These are phyloP conservation scores for Ajuga chamaepitys DNA, from an alignment of 257 asterid genomes.

Conservation along the genomic window DNA sequence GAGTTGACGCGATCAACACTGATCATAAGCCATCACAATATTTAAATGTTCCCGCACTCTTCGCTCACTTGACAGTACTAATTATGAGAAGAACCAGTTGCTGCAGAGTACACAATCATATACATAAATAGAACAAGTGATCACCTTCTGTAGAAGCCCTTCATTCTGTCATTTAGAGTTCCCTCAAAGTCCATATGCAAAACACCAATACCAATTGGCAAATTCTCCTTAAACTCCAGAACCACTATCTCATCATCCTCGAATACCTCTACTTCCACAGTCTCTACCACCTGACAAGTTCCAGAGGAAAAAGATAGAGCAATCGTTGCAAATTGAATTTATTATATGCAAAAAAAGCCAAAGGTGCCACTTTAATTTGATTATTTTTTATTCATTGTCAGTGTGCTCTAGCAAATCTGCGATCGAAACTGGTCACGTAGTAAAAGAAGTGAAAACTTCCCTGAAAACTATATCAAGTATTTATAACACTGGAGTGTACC, in stretches of 20 bases:
- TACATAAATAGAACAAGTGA: background rate
- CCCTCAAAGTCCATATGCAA: slow-evolving; percentile 67
- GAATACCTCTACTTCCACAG: slow-evolving; percentile 47
- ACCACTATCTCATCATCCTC: slow-evolving; percentile 75
- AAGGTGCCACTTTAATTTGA: background rate
- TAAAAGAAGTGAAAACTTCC: too few species aligned
- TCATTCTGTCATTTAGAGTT: slow-evolving; percentile 85
- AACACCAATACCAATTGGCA: slow-evolving; percentile 66
- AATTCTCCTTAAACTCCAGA: slow-evolving; percentile 57
- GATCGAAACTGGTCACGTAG: background rate
- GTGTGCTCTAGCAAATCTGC: background rate
- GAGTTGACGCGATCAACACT: background rate
- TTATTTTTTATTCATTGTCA: background rate
- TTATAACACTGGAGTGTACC: slow-evolving; percentile 21
- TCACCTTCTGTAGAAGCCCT: slow-evolving; percentile 80
- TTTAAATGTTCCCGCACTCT: background rate
- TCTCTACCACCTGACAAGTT: slow-evolving; percentile 33
- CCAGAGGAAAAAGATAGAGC: background rate
- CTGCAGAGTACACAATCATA: background rate
- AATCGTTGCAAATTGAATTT: background rate
- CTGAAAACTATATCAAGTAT: background rate
- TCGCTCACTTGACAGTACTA: background rate
- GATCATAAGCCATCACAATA: background rate
- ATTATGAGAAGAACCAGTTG: background rate
- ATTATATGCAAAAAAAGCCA: background rate